Conservation (phyloP, 148 eudicot species). For the Camellia japonica region DNA sequence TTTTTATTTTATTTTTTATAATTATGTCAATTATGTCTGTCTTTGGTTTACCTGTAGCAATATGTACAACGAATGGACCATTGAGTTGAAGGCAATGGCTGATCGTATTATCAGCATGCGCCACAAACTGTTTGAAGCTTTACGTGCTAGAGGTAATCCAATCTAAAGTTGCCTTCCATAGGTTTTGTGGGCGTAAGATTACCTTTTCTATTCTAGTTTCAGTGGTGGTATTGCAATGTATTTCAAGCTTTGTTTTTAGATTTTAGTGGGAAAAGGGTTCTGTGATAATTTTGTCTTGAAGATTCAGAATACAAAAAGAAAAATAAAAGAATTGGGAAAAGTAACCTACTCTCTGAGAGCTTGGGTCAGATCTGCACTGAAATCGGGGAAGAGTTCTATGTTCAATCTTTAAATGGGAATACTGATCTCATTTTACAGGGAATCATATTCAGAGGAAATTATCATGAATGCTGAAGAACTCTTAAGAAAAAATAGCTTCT, state of each 20-base stretch:
- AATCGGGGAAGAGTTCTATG: too few relatives aligned
- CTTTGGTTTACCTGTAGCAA: conserved; percentile 42
- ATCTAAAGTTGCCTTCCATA: background rate
- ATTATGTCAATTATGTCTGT: background rate
- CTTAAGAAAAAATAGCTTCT: background rate
- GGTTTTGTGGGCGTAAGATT: background rate
- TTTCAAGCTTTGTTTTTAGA: background rate
- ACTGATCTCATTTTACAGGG: too few relatives aligned
- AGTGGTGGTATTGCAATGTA: background rate
- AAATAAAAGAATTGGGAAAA: too few relatives aligned
- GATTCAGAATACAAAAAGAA: too few relatives aligned
- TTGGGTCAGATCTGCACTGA: too few relatives aligned
- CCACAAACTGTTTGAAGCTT: conserved; percentile 76
- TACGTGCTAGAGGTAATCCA: conserved; percentile 63
- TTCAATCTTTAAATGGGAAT: too few relatives aligned
- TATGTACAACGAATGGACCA: conserved; percentile 86
- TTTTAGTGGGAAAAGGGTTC: background rate
- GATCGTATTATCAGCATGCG: conserved; percentile 97
- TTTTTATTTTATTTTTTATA: too few relatives aligned
- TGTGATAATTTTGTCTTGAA: background rate
- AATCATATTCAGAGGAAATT: background rate
- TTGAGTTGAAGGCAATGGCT: conserved; percentile 98
- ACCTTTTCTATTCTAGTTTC: background rate
- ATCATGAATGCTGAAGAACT: too few relatives aligned
- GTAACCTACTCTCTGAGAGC: too few relatives aligned